Percentiles rank a stretch among this genome's conserved stretches.
Evolutionary conservation across 2,329 filamentous ascomycete genomes (phyloP).

Genomic region (Chrysoporthe austroafricana): DNA sequence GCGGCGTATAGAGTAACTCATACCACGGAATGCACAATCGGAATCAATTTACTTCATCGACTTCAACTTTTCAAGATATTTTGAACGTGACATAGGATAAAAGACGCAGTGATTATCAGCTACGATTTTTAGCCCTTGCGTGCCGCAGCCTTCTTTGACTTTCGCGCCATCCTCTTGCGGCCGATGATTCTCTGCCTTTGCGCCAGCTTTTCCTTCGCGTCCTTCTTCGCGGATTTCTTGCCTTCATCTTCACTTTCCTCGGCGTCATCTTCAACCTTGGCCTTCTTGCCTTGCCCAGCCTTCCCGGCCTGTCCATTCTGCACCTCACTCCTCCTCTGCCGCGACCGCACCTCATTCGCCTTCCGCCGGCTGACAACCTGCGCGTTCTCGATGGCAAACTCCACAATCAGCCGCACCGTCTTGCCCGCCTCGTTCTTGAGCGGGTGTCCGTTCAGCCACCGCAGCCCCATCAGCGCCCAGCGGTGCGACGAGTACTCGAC

Average conservation of each 20-base stretch:
- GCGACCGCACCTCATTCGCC: conserved; percentile 58
- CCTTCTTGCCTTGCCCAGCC: conserved; percentile 31
- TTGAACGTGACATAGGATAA: neutral
- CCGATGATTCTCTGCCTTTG: conserved; percentile 78
- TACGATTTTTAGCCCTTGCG: conserved; percentile 20
- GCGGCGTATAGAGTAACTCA: conserved; percentile 49
- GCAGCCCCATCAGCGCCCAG: conserved; percentile 90
- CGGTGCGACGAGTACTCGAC: conserved; percentile 95
- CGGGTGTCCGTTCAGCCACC: conserved; percentile 85
- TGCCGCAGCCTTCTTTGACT: conserved; percentile 55
- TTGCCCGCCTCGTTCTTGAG: conserved; percentile 67
- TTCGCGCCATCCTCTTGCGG: conserved; percentile 79
- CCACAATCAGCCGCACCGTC: conserved; percentile 88
- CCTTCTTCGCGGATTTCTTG: conserved; percentile 30
- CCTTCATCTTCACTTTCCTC: conserved; percentile 27
- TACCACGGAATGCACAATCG: neutral
- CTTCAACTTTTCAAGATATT: neutral
- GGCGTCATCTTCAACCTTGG: conserved; percentile 24
- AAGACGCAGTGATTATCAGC: neutral
- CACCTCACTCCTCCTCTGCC: conserved; percentile 34
- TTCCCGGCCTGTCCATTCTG: conserved; percentile 19
- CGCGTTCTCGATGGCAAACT: conserved; percentile 97
- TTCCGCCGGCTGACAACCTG: conserved; percentile 86
- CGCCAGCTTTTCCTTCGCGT: conserved; percentile 41
- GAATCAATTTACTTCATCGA: neutral